phyloP scores from a whole-genome alignment of 768 basidiomycete species.

The Termitomyces heimii region DNA sequence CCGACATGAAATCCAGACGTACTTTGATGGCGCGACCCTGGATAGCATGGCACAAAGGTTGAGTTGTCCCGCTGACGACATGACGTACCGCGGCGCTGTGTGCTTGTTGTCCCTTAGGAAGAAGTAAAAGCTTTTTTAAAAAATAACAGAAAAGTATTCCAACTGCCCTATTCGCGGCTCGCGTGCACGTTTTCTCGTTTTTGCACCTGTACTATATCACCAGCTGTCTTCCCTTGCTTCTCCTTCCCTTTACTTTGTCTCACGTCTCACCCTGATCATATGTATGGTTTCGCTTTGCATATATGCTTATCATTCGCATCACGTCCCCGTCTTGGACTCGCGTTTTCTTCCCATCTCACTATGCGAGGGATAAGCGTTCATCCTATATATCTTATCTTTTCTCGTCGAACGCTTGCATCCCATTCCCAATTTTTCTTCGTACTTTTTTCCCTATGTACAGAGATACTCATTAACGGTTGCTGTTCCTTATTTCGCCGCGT shows the following conservation, averaged over 20 bases:
- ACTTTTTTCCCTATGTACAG: neutral
- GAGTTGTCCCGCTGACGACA: neutral
- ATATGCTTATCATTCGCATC: neutral
- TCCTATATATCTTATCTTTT: neutral
- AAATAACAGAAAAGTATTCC: neutral
- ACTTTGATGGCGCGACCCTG: constrained; percentile 3
- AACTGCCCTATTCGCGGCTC: neutral
- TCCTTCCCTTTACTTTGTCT: neutral
- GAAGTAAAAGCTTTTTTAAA: neutral
- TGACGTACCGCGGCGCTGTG: neutral
- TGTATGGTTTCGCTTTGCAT: neutral
- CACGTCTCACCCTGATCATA: neutral
- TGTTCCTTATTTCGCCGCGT: neutral
- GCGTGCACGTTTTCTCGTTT: neutral
- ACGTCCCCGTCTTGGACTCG: neutral
- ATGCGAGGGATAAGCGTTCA: too few species aligned
- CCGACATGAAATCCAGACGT: neutral
- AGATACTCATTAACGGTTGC: neutral
- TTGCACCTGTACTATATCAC: neutral
- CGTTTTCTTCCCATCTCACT: neutral
- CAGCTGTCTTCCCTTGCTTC: neutral
- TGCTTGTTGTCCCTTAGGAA: neutral
- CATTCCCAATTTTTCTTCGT: neutral
- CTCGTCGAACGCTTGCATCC: neutral
- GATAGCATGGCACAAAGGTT: neutral